Evolutionary conservation across 331 rosid species (phyloP).

Genomic region (Dryas integrifolia): DNA sequence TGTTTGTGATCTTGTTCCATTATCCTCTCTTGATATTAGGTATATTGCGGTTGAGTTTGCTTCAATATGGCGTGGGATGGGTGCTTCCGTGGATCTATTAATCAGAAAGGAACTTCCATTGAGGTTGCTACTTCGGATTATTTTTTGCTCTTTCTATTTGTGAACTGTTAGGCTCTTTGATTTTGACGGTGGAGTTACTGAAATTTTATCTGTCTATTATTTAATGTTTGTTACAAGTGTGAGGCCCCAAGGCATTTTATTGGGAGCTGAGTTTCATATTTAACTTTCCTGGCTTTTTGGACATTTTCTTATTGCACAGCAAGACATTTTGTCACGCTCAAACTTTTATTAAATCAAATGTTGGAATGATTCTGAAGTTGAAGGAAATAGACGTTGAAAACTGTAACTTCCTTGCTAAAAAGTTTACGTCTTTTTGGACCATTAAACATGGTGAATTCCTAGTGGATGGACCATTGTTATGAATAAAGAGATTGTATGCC

Average conservation of each 20-base stretch:
- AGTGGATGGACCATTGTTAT: neutral
- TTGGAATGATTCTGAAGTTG: neutral
- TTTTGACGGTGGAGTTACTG: constrained; percentile 8
- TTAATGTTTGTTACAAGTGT: neutral
- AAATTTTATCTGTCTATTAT: neutral
- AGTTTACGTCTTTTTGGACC: neutral
- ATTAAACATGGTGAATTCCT: neutral
- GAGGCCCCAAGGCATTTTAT: neutral
- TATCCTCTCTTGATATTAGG: constrained; percentile 39
- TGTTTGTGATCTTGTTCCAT: constrained; percentile 22
- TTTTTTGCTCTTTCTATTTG: neutral
- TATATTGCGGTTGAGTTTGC: constrained; percentile 97
- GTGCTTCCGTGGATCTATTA: constrained; percentile 66
- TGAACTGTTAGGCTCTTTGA: constrained; percentile 14
- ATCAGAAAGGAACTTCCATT: constrained; percentile 95
- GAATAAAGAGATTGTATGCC: neutral
- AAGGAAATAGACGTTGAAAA: neutral
- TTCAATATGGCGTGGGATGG: constrained; percentile 98
- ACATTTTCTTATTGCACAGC: neutral
- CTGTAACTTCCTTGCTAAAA: neutral
- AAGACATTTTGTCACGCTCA: neutral
- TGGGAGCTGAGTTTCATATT: neutral
- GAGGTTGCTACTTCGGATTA: constrained; percentile 45
- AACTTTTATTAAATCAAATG: too few species aligned
- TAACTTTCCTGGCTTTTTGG: neutral